These are phyloP conservation scores for Solanum medicagineum DNA, from an alignment of 257 asterid genomes.

Conservation along the genomic window DNA sequence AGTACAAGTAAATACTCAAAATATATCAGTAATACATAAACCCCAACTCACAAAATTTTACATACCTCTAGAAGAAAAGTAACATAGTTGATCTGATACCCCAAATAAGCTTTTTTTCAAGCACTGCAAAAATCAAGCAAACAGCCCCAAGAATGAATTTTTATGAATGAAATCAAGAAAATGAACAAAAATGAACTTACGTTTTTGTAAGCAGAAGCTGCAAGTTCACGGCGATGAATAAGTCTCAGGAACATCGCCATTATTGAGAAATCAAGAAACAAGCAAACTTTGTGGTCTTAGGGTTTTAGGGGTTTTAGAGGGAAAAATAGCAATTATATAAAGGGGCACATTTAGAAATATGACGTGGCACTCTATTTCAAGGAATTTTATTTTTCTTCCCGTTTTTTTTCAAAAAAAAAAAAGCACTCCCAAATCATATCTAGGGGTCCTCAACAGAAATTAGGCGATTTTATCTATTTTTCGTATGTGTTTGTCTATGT, in stretches of 20 bases:
- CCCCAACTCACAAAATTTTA: neutral
- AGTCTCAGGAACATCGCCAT: neutral
- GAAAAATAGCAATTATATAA: neutral
- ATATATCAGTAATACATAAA: neutral
- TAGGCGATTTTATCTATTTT: too few species aligned
- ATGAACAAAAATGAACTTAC: neutral
- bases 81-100: slow-evolving; percentile 25
- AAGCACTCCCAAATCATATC: too few species aligned
- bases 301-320: neutral
- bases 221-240: neutral
- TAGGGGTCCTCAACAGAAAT: too few species aligned
- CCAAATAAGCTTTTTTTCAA: slow-evolving; percentile 28
- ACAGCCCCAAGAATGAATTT: neutral
- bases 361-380: neutral
- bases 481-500: too few species aligned
- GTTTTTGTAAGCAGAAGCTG: neutral
- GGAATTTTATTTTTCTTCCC: too few species aligned
- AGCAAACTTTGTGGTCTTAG: neutral
- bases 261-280: neutral
- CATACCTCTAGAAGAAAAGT: slow-evolving; percentile 56
- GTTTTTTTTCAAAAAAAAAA: too few species aligned
- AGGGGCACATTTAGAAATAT: neutral
- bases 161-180: neutral
- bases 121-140: neutral
- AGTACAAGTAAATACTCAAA: neutral